These are phyloP conservation scores for Coccomyxa subellipsoidea DNA, from an alignment of 163 green algal genomes.

Conservation along the genomic window DNA sequence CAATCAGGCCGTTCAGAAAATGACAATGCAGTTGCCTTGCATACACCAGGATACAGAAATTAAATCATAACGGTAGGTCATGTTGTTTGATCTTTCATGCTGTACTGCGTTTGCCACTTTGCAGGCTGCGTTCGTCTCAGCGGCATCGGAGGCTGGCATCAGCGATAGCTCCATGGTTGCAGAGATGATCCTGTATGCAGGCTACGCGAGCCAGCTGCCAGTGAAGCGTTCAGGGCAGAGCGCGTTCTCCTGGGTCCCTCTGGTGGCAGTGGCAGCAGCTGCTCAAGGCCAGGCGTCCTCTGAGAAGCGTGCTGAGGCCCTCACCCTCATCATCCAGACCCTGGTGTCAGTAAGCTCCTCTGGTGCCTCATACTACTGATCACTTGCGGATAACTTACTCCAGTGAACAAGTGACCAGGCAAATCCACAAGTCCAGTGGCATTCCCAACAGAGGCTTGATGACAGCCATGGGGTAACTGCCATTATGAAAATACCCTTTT, in stretches of 20 bases:
- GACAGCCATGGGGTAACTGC: too few relatives aligned
- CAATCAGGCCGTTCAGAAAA: too few relatives aligned
- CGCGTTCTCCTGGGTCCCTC: neutral
- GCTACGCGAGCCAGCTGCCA: neutral
- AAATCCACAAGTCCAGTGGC: too few relatives aligned
- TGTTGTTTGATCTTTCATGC: neutral
- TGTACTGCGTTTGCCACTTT: neutral
- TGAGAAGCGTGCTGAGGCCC: neutral
- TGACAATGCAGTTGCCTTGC: neutral
- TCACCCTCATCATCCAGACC: neutral
- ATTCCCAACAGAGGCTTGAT: too few relatives aligned
- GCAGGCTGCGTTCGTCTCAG: neutral
- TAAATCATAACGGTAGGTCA: neutral
- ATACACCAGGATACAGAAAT: neutral
- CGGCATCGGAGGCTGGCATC: neutral
- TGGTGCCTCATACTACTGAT: too few relatives aligned
- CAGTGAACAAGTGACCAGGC: too few relatives aligned
- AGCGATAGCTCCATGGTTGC: neutral
- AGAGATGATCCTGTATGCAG: neutral
- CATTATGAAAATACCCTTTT: too few relatives aligned
- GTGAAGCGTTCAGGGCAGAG: neutral
- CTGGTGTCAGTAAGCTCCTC: neutral
- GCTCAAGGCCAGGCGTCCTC: neutral
- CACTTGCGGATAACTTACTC: too few relatives aligned
- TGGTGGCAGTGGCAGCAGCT: neutral